Conservation (phyloP, 2,329 filamentous ascomycete species). For the Epichloe coenophiala region DNA sequence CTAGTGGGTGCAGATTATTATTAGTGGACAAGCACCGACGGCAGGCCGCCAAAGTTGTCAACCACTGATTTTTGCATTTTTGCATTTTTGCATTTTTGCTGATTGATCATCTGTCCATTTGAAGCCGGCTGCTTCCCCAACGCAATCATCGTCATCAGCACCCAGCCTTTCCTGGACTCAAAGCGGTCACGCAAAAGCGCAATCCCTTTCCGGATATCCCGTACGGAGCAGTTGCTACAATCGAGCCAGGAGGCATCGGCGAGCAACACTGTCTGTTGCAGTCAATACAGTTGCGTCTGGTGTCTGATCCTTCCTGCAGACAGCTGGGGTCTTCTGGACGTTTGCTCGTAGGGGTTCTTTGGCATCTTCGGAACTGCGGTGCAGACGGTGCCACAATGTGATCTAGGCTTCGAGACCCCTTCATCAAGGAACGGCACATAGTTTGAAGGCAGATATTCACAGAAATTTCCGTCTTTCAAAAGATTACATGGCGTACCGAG, state of each 20-base stretch:
- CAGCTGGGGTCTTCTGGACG: background rate
- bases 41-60: too few species aligned
- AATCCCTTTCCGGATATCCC: background rate
- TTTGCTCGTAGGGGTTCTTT: background rate
- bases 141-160: background rate
- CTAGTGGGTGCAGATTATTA: too few species aligned
- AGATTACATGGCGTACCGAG: too few species aligned
- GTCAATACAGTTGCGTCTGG: too few species aligned
- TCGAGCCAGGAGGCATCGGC: too few species aligned
- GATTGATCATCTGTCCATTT: background rate
- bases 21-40: too few species aligned
- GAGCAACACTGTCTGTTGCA: too few species aligned
- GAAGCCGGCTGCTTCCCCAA: background rate
- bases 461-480: too few species aligned
- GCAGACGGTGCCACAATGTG: background rate
- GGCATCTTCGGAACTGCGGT: background rate
- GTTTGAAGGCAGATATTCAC: too few species aligned
- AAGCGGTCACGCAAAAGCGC: background rate
- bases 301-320: too few species aligned
- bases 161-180: background rate
- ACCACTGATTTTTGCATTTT: too few species aligned
- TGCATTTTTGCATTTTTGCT: background rate
- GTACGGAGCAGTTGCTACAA: too few species aligned
- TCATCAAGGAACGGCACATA: background rate
- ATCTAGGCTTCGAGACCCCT: background rate